Percentiles rank a stretch among this genome's conserved stretches.
phyloP scores from a whole-genome alignment of 2,329 filamentous ascomycete genomes.

The Amphichorda felina region DNA sequence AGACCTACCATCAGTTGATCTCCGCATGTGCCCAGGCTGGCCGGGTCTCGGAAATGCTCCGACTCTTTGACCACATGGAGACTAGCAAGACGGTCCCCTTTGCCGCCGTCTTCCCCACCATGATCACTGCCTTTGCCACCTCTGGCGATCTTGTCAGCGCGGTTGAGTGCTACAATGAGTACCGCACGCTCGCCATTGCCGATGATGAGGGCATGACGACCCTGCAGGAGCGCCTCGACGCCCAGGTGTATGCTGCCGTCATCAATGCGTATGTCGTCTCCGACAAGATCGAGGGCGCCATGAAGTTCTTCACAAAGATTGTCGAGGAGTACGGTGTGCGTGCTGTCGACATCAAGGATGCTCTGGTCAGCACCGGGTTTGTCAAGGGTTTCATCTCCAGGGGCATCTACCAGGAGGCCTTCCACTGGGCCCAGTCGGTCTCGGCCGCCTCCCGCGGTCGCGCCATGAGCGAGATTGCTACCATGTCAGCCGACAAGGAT shows the following conservation, averaged over 20 bases:
- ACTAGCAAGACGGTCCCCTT: conserved; percentile 59
- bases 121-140: conserved; percentile 88
- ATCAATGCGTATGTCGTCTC: conserved; percentile 80
- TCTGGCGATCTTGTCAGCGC: conserved; percentile 75
- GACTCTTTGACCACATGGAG: conserved; percentile 88
- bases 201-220: conserved; percentile 63
- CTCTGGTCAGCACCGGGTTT: conserved; percentile 62
- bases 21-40: conserved; percentile 76
- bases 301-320: conserved; percentile 78
- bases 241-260: conserved; percentile 80
- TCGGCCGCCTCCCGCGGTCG: conserved; percentile 44
- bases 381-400: conserved; percentile 65
- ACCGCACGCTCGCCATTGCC: conserved; percentile 76
- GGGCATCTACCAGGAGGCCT: conserved; percentile 60
- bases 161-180: conserved; percentile 92
- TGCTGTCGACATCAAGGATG: conserved; percentile 53
- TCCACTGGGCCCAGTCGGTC: conserved; percentile 58
- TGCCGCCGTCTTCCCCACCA: conserved; percentile 74
- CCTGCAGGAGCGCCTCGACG: conserved; percentile 62
- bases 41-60: conserved; percentile 77
- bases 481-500: conserved; percentile 68
- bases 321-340: conserved; percentile 48
- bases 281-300: conserved; percentile 67
- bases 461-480: conserved; percentile 63
- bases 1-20: conserved; percentile 78